Percentiles rank a stretch among this genome's conserved stretches.
phyloP scores from a whole-genome alignment of 2,329 filamentous ascomycete species.

The Alternaria atra region DNA sequence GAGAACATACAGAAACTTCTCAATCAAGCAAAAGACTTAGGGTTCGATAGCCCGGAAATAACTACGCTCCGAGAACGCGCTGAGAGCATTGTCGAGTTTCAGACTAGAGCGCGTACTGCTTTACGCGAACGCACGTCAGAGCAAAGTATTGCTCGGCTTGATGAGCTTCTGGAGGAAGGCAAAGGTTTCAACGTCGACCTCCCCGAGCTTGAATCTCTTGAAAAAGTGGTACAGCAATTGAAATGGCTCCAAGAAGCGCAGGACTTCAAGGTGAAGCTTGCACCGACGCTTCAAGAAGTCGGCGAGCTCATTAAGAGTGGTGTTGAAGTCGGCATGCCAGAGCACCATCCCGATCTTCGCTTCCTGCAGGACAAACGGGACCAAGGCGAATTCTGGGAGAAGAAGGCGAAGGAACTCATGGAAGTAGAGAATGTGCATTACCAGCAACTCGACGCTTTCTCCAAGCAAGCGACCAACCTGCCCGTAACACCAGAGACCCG shows the following conservation, averaged over 20 bases:
- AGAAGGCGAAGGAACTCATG: conserved; percentile 91
- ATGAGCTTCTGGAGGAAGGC: conserved; percentile 89
- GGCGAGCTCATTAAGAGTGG: conserved; percentile 80
- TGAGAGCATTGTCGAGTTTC: conserved; percentile 84
- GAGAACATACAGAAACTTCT: conserved; percentile 88
- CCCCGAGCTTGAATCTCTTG: conserved; percentile 83
- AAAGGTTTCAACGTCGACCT: conserved; percentile 91
- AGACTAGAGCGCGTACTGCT: conserved; percentile 74
- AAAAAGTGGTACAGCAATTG: conserved; percentile 81
- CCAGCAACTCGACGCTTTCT: conserved; percentile 90
- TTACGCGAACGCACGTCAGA: conserved; percentile 65
- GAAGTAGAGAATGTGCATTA: conserved; percentile 92
- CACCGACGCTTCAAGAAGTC: conserved; percentile 79
- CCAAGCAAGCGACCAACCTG: conserved; percentile 78
- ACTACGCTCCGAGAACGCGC: conserved; percentile 83
- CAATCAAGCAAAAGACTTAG: conserved; percentile 81
- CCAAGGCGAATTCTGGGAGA: conserved; percentile 87
- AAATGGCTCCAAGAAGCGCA: conserved; percentile 87
- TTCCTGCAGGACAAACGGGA: conserved; percentile 79
- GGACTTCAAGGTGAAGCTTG: conserved; percentile 67
- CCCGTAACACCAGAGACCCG: conserved; percentile 86
- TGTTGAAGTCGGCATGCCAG: conserved; percentile 77
- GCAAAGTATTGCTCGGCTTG: conserved; percentile 74
- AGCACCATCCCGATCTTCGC: conserved; percentile 80
- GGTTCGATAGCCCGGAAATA: conserved; percentile 94